Percentiles rank a stretch among this genome's conserved stretches.
phyloP scores from a whole-genome alignment of 805 yeast species.

The Lipomyces spencermartinsiae region DNA sequence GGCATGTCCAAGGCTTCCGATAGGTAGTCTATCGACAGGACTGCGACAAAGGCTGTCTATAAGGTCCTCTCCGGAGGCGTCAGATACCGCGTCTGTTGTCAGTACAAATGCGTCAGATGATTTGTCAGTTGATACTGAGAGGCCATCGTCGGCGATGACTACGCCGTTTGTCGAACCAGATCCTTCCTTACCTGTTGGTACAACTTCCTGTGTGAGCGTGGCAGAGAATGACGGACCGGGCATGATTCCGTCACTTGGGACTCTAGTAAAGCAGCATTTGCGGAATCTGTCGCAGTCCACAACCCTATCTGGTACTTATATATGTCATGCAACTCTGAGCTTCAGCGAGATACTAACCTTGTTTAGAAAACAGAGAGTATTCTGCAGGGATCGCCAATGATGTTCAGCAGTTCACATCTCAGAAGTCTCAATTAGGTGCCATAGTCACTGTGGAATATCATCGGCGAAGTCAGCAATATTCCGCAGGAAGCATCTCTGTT shows the following conservation, averaged over 20 bases:
- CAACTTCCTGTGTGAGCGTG: neutral
- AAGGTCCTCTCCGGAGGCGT: neutral
- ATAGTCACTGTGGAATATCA: neutral
- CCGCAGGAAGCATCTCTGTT: neutral
- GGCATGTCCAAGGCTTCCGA: neutral
- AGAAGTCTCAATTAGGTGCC: neutral
- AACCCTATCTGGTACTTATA: neutral
- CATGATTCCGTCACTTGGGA: slow-evolving; percentile 1
- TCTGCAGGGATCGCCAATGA: neutral
- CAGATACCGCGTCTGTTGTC: neutral
- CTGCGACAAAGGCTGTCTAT: neutral
- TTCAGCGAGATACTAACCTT: neutral
- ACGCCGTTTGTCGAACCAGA: neutral
- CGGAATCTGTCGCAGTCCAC: slow-evolving; percentile 17
- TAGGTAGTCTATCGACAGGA: neutral
- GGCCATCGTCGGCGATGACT: neutral
- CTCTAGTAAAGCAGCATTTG: slow-evolving; percentile 16
- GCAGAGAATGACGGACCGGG: neutral
- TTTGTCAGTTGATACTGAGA: neutral
- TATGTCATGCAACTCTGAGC: neutral
- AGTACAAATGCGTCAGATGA: neutral
- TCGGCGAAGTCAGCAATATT: neutral
- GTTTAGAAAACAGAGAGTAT: neutral
- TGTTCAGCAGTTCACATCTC: neutral
- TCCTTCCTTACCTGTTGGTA: neutral